Conservation (phyloP, 192 early-diverging fungal species). For the Backusella mclennaniae region DNA sequence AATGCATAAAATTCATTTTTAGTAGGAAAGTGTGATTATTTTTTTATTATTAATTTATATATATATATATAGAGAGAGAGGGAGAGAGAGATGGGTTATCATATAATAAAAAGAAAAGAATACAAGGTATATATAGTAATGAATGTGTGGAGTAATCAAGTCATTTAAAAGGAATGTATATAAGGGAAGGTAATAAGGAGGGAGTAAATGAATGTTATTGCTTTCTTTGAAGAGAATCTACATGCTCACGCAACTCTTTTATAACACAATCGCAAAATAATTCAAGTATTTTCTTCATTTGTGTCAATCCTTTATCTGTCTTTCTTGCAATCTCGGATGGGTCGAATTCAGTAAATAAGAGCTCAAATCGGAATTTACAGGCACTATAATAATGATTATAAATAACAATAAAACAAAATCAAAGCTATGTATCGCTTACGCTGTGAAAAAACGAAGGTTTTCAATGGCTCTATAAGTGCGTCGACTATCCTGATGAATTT, state of each 20-base stretch:
- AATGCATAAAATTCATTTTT: background rate
- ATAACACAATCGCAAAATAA: conserved; percentile 30
- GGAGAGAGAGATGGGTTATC: background rate
- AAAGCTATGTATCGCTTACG: conserved; percentile 37
- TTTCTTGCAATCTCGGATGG: conserved; percentile 49
- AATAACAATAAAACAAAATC: background rate
- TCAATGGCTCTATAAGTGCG: conserved; percentile 56
- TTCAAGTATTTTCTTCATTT: conserved; percentile 22
- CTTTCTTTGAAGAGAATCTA: conserved; percentile 8
- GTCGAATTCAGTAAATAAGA: conserved; percentile 46
- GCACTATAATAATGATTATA: conserved; percentile 36
- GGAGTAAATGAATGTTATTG: background rate
- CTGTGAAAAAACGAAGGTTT: conserved; percentile 56
- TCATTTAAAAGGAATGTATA: background rate
- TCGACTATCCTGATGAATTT: conserved; percentile 50
- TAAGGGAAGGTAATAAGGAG: background rate
- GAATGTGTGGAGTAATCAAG: background rate
- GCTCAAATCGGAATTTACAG: conserved; percentile 55
- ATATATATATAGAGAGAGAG: background rate
- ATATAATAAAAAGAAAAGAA: background rate
- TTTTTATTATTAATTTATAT: background rate
- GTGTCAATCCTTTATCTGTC: conserved; percentile 38
- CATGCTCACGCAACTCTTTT: conserved; percentile 18
- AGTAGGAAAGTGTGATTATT: background rate
- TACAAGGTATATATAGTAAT: background rate